These are phyloP conservation scores for Effrenium voratum DNA, from an alignment of 73 alveolate species.

Conservation along the genomic window DNA sequence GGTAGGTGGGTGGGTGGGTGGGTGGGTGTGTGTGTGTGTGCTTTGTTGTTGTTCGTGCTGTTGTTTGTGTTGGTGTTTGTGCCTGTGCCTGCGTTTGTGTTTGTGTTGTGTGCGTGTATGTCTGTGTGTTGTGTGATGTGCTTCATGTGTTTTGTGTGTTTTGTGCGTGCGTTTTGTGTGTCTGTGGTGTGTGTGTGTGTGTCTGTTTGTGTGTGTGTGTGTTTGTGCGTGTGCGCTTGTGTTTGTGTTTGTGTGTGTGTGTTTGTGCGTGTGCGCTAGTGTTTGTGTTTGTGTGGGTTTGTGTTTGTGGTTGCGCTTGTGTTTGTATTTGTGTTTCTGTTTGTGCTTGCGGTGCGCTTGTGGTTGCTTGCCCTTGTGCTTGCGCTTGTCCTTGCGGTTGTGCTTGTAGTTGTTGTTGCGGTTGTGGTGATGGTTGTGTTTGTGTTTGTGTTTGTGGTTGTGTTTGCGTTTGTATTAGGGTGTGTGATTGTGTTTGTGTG, in stretches of 20 bases:
- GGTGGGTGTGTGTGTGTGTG: conserved; percentile 11
- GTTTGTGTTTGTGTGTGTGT: not conserved
- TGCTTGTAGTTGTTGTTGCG: not conserved
- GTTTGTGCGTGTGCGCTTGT: not conserved
- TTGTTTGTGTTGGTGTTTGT: not conserved
- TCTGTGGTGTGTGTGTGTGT: not conserved
- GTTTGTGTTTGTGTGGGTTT: not conserved
- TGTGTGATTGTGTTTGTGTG: not conserved
- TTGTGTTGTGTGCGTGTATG: too few species aligned
- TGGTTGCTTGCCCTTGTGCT: not conserved
- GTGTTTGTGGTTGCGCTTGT: not conserved
- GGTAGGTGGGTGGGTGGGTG: not conserved
- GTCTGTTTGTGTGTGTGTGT: not conserved
- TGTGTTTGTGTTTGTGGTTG: not conserved
- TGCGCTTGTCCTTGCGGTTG: not conserved
- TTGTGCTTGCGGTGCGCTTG: not conserved
- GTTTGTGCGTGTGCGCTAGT: not conserved
- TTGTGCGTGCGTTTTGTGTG: too few species aligned
- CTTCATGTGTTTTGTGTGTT: too few species aligned
- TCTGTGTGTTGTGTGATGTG: too few species aligned
- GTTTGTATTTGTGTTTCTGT: not conserved
- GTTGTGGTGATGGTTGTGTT: not conserved
- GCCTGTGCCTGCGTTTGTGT: not conserved
- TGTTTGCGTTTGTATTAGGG: not conserved
- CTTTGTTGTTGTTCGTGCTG: not conserved